Conservation (phyloP, 2,329 filamentous ascomycete genomes). For the Dothideomycetes sp. region DNA sequence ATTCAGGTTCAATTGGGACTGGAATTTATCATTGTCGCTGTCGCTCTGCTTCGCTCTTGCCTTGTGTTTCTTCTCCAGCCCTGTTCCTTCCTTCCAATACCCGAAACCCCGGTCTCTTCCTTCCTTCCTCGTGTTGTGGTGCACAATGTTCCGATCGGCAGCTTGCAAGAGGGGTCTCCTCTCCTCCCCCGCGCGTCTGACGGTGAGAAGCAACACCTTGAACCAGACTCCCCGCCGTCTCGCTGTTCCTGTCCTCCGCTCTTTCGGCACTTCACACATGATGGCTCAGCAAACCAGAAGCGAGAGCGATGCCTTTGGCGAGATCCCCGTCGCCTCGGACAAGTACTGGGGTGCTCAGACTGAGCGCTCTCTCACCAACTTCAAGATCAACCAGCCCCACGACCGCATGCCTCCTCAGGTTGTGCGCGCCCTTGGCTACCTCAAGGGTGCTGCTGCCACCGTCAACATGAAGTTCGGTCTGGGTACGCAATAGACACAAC, state of each 20-base stretch:
- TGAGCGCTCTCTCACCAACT: constrained; percentile 91
- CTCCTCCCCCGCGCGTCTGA: not conserved
- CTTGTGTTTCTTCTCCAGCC: too few species aligned
- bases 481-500: constrained; percentile 41
- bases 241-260: constrained; percentile 4
- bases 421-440: constrained; percentile 85
- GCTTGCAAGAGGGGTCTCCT: constrained; percentile 4
- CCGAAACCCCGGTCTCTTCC: constrained; percentile 2
- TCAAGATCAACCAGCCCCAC: constrained; percentile 98
- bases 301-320: constrained; percentile 96
- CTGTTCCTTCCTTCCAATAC: not conserved
- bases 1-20: too few species aligned
- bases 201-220: too few species aligned
- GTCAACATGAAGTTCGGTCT: constrained; percentile 95
- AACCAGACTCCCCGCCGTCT: constrained; percentile 4
- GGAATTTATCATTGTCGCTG: too few species aligned
- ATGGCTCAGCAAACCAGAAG: constrained; percentile 52
- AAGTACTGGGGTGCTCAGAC: constrained; percentile 99
- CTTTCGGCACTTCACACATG: constrained; percentile 25
- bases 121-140: too few species aligned
- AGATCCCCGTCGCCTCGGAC: constrained; percentile 82
- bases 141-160: constrained; percentile 11
- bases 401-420: constrained; percentile 96
- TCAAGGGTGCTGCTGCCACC: constrained; percentile 91
- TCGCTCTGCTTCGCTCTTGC: not conserved